Evolutionary conservation across 371 early-diverging fungal genomes (phyloP).

Genomic region (Funneliformis caledonium): DNA sequence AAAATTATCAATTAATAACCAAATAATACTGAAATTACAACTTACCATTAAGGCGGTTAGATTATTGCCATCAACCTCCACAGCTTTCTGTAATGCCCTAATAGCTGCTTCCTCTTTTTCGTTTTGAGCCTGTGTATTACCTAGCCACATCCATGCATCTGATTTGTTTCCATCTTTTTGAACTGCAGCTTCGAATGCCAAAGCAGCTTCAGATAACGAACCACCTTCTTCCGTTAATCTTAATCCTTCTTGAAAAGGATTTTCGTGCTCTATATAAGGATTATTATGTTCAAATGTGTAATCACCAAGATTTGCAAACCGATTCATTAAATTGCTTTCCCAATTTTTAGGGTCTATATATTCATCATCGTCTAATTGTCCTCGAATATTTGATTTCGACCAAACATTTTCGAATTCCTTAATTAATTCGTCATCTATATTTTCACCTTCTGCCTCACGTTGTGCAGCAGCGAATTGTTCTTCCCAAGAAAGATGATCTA

Average conservation of each 20-base stretch:
- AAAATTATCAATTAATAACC: background rate
- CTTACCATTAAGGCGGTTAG: constrained; percentile 69
- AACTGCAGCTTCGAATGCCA: constrained; percentile 92
- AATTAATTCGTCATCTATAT: background rate
- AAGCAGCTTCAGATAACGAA: constrained; percentile 72
- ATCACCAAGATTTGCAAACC: constrained; percentile 47
- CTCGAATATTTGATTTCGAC: background rate
- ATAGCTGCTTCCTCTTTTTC: constrained; percentile 93
- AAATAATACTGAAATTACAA: background rate
- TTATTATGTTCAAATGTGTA: constrained; percentile 82
- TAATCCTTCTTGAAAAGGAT: constrained; percentile 60
- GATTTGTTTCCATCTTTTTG: constrained; percentile 82
- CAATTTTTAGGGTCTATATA: background rate
- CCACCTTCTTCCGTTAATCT: constrained; percentile 58
- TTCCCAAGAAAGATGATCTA: constrained; percentile 62
- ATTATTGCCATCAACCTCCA: constrained; percentile 54
- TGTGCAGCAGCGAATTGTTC: constrained; percentile 68
- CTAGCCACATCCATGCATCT: constrained; percentile 84
- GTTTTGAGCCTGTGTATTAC: constrained; percentile 92
- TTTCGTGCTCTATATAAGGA: constrained; percentile 65
- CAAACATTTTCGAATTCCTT: constrained; percentile 33
- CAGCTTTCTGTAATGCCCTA: constrained; percentile 83
- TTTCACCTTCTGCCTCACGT: constrained; percentile 41
- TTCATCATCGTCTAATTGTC: background rate
- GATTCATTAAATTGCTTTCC: background rate